Evolutionary conservation across 768 basidiomycete genomes (phyloP), one percentile per base, ranked within the genome.

Genomic region (Cystofilobasidium capitatum): DNA sequence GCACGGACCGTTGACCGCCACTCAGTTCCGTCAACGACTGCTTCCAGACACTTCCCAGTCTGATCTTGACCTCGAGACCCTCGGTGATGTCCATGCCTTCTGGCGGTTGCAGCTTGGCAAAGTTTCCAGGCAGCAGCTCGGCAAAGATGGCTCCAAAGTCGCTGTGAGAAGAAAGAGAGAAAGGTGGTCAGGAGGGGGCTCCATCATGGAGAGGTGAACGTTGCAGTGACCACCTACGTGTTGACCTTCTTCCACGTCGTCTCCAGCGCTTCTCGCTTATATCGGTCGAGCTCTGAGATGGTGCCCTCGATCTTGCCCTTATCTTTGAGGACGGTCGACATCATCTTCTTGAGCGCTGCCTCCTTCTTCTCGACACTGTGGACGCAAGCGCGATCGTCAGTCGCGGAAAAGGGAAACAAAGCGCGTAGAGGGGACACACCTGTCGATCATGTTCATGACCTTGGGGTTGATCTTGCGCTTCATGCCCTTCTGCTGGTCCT

Each of bases 221-320:
- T 26, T 20, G 10, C 36, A 12, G 5, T 12, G 17, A 62, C 37
- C 29, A 79, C 88, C 72, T 74, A 94, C 92, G 81, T 83, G 75
- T 89, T 88, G 72, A 99, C 96, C 75, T 94, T 94, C 73, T 88
- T 85, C 94, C 96, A 99, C 0, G 93, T 97, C 79, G 88, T 93
- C 76, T 85, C 84, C 61, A 98, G 80, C 0, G 96, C 90, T 71
- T 94, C 92, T 35, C 88, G 84, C 79, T 99, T 99, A 77, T 94
- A 91, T 58, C 85, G 82, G 76, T 98, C 94, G 13, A 98, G 84
- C 74, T 96, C 89, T 36, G 84, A 86, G 69, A 99, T 93, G 0
- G 92, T 97, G 65, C 86, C 84, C 72, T 96, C 91, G 59, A 99
- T 98, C 80, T 94, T 98, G 71, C 85, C 80, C 77, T 94, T 94